phyloP scores from a whole-genome alignment of 164 flowering plant genomes.

The Aristolochia fimbriata region DNA sequence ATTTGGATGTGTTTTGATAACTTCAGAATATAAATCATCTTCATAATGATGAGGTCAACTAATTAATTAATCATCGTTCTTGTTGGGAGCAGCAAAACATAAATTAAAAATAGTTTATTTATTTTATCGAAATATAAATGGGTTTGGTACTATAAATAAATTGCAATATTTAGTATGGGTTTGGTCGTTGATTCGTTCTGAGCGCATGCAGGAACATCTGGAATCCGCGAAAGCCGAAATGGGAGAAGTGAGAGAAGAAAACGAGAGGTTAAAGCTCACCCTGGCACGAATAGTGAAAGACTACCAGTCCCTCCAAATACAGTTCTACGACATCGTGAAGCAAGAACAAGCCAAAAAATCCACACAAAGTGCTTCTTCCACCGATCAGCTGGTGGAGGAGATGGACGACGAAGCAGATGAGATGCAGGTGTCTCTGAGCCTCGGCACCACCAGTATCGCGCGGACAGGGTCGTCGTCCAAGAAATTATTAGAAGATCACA shows the following conservation, averaged over 20 bases:
- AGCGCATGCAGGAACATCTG: constrained; percentile 41
- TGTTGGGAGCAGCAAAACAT: too few relatives aligned
- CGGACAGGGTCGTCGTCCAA: too few relatives aligned
- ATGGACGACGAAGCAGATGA: constrained; percentile 44
- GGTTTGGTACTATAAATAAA: too few relatives aligned
- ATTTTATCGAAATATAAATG: too few relatives aligned
- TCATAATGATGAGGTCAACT: too few relatives aligned
- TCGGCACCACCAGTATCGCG: constrained; percentile 48
- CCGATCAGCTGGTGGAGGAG: constrained; percentile 20
- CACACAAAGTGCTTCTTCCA: constrained; percentile 3
- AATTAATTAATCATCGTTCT: too few relatives aligned
- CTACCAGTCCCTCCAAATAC: constrained; percentile 45
- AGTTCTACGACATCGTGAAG: constrained; percentile 28
- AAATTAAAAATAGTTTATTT: too few relatives aligned
- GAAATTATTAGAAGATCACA: constrained; percentile 31
- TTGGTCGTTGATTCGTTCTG: too few relatives aligned
- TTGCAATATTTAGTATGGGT: too few relatives aligned
- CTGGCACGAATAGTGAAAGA: constrained; percentile 44
- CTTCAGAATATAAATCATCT: too few relatives aligned
- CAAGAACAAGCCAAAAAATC: constrained; percentile 26
- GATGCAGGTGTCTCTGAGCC: constrained; percentile 63
- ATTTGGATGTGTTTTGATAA: too few relatives aligned
- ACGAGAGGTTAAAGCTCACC: constrained; percentile 45
- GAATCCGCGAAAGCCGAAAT: constrained; percentile 59
- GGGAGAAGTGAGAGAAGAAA: constrained; percentile 65